Evolutionary conservation across 306 rosid species (phyloP).

Genomic region (Quercus rubra): DNA sequence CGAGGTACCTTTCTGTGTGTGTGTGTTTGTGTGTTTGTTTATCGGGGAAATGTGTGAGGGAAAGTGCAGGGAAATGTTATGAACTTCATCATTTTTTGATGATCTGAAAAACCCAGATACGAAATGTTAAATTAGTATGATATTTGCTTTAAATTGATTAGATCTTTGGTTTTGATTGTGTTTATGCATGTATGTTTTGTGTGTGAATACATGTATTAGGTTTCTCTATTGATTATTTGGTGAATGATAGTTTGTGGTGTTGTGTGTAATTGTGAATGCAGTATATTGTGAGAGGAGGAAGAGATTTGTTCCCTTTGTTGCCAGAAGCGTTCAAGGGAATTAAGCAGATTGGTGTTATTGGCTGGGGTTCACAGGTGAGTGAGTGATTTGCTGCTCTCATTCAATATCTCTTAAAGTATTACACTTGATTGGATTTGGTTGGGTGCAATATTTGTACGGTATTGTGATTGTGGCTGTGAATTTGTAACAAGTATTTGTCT

Average conservation of each 20-base stretch:
- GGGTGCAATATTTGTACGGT: not conserved
- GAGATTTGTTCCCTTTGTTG: conserved; percentile 81
- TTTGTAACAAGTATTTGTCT: not conserved
- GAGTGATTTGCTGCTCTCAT: not conserved
- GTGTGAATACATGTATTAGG: not conserved
- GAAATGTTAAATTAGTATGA: too few species aligned
- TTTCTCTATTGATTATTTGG: not conserved
- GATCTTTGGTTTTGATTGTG: not conserved
- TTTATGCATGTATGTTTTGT: not conserved
- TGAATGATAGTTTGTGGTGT: not conserved
- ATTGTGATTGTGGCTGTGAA: not conserved
- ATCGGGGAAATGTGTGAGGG: not conserved
- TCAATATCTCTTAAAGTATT: not conserved
- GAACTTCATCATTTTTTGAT: not conserved
- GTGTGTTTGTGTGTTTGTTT: not conserved
- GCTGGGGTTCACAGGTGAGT: conserved; percentile 98
- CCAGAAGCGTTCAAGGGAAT: conserved; percentile 90
- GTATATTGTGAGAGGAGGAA: conserved; percentile 91
- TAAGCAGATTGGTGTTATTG: conserved; percentile 96
- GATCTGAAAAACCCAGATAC: not conserved
- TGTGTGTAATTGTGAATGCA: conserved; percentile 24
- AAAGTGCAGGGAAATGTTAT: not conserved
- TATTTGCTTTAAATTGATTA: too few species aligned
- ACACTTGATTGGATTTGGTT: not conserved
- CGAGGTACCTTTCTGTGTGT: conserved; percentile 42